Conservation (phyloP, 2,329 filamentous ascomycete species). For the Fusarium drepaniforme region DNA sequence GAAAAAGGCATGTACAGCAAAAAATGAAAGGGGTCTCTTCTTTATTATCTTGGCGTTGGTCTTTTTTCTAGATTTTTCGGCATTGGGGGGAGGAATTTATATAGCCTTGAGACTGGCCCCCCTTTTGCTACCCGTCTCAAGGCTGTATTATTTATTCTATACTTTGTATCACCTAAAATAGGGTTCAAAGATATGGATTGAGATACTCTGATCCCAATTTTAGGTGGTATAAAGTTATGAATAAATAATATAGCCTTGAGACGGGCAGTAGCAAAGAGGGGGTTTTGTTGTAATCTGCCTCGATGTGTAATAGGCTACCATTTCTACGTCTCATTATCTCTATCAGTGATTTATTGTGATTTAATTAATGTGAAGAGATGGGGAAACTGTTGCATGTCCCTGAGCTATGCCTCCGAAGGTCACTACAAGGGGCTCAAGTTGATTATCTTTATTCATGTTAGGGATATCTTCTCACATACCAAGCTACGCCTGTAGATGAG, state of each 20-base stretch:
- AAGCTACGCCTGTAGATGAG: neutral
- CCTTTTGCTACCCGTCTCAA: too few relatives aligned
- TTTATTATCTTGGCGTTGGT: constrained; percentile 42
- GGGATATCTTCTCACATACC: neutral
- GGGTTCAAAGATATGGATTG: too few relatives aligned
- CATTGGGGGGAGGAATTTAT: constrained; percentile 18
- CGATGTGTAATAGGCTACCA: neutral
- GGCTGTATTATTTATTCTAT: too few relatives aligned
- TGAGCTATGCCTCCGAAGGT: neutral
- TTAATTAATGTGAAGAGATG: neutral
- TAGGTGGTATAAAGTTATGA: too few relatives aligned
- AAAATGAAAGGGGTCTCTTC: constrained; percentile 5
- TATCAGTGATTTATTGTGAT: neutral
- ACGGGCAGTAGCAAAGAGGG: neutral
- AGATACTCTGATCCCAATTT: too few relatives aligned
- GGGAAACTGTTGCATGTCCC: neutral
- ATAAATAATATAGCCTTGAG: too few relatives aligned
- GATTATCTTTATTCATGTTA: neutral
- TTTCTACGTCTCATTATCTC: neutral
- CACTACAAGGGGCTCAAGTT: neutral
- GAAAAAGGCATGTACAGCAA: constrained; percentile 25
- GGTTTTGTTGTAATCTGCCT: neutral
- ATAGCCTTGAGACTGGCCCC: neutral
- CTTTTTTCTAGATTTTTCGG: constrained; percentile 43
- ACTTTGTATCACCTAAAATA: too few relatives aligned